Evolutionary conservation across 2,329 filamentous ascomycete species (phyloP).

Genomic region (Sporothrix pseudoabietina): DNA sequence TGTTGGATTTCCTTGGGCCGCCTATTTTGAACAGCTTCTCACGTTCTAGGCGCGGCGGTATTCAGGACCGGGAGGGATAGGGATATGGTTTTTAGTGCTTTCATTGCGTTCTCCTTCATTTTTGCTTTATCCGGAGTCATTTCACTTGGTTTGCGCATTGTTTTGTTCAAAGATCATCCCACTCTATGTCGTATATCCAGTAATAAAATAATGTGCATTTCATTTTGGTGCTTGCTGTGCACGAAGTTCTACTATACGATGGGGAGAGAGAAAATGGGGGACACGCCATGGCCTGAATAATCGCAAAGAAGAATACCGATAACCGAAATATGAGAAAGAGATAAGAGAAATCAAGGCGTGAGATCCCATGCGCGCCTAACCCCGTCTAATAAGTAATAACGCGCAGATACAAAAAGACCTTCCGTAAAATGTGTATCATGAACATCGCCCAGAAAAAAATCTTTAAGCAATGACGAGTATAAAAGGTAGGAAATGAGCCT

Average conservation of each 20-base stretch:
- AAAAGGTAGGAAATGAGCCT: background rate
- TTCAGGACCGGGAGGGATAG: slow-evolving; percentile 10
- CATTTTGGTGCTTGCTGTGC: background rate
- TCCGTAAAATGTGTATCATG: slow-evolving; percentile 19
- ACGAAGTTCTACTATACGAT: slow-evolving; percentile 10
- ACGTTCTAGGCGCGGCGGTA: slow-evolving; percentile 3
- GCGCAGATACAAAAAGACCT: background rate
- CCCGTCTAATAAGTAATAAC: slow-evolving; percentile 6
- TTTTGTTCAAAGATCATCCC: slow-evolving; percentile 12
- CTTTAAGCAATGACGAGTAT: background rate
- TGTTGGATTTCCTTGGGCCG: slow-evolving; percentile 9
- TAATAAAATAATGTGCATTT: slow-evolving; percentile 18
- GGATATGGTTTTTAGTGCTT: background rate
- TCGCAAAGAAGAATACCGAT: background rate
- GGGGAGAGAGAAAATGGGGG: no score
- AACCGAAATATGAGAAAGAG: background rate
- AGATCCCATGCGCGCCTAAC: background rate
- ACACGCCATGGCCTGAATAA: slow-evolving; percentile 2
- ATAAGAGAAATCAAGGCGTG: background rate
- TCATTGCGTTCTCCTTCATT: background rate
- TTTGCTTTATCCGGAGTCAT: background rate
- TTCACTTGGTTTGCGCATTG: background rate
- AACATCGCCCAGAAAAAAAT: slow-evolving; percentile 19
- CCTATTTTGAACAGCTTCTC: background rate
- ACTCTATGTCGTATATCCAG: slow-evolving; percentile 8